Conservation (phyloP, 148 eudicot species). For the Nepenthes gracilis region DNA sequence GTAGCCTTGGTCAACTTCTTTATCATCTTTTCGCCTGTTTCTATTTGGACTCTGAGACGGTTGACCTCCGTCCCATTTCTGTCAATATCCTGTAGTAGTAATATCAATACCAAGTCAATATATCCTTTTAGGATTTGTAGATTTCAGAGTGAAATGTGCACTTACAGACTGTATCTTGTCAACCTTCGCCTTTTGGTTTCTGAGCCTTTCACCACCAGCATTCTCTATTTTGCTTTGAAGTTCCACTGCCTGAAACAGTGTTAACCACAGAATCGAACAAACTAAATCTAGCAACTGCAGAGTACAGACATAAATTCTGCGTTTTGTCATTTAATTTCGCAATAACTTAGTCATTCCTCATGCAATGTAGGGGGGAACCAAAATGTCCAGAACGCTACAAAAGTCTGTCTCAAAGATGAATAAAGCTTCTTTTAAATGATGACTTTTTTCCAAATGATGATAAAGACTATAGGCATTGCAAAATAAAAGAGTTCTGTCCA, state of each 20-base stretch:
- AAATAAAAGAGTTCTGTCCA: conserved; percentile 3
- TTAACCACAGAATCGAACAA: background rate
- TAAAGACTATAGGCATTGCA: background rate
- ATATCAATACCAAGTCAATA: conserved; percentile 1
- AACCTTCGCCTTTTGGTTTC: conserved; percentile 65
- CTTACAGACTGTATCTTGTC: conserved; percentile 84
- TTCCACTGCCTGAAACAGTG: conserved; percentile 43
- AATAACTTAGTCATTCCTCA: background rate
- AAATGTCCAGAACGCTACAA: too few species aligned
- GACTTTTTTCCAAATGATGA: background rate
- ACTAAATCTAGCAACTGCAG: background rate
- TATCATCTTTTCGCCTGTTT: conserved; percentile 77
- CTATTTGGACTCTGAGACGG: conserved; percentile 83
- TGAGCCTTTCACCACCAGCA: conserved; percentile 89
- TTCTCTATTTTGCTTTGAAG: conserved; percentile 87
- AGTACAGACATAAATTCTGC: background rate
- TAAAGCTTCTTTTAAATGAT: background rate
- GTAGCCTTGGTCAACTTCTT: conserved; percentile 70
- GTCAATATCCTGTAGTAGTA: conserved; percentile 61
- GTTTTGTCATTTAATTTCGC: background rate
- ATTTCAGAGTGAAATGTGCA: conserved; percentile 7
- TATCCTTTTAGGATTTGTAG: background rate
- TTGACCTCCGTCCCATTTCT: conserved; percentile 75
- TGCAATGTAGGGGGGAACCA: background rate
- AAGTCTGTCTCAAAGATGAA: too few species aligned